Evolutionary conservation across 441 rosid genomes (phyloP).

Genomic region (Geranium incanum): DNA sequence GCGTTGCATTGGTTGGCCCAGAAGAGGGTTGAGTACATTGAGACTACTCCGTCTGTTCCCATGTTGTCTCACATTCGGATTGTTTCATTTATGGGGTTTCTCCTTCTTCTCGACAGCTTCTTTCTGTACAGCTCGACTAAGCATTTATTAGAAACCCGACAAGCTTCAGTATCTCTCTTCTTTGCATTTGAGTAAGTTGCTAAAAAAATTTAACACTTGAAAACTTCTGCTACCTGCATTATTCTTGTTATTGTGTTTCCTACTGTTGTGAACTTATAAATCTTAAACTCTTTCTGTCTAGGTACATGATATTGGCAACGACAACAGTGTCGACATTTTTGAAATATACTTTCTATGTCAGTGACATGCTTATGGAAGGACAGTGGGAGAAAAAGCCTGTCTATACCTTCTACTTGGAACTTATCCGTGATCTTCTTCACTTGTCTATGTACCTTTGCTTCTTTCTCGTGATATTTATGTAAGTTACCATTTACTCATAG

Average conservation of each 20-base stretch:
- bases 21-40: conserved; percentile 89
- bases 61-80: conserved; percentile 66
- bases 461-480: conserved; percentile 88
- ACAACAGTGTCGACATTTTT: conserved; percentile 82
- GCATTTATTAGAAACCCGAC: conserved; percentile 56
- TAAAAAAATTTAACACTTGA: background rate
- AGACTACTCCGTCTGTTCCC: conserved; percentile 85
- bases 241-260: background rate
- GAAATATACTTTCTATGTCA: conserved; percentile 78
- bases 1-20: conserved; percentile 94
- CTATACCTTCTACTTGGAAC: conserved; percentile 92
- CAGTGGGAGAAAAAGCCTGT: conserved; percentile 95
- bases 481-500: conserved; percentile 30
- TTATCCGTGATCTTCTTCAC: conserved; percentile 93
- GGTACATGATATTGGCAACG: conserved; percentile 94
- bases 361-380: conserved; percentile 99
- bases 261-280: background rate
- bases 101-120: conserved; percentile 62
- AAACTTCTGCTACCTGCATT: background rate
- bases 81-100: conserved; percentile 79
- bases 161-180: conserved; percentile 91
- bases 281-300: conserved; percentile 22
- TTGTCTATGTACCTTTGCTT: conserved; percentile 91
- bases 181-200: conserved; percentile 88
- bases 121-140: conserved; percentile 68